Conservation (phyloP, 164 flowering plant species). For the Nymphaea thermarum region DNA sequence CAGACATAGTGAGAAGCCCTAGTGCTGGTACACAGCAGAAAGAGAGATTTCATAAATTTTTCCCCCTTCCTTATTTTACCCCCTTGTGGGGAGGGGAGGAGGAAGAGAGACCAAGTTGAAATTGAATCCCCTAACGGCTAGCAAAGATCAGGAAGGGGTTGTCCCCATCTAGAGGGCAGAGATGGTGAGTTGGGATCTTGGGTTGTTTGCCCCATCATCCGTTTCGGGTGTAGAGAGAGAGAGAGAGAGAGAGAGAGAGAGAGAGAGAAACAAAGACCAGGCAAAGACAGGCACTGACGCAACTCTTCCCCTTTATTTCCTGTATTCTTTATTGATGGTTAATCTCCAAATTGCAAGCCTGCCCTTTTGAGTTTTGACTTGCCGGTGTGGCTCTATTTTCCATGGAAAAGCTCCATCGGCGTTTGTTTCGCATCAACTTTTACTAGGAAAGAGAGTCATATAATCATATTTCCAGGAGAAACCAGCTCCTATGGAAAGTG, state of each 20-base stretch:
- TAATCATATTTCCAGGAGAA: too few species aligned
- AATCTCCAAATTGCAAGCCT: too few species aligned
- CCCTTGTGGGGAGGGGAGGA: not conserved
- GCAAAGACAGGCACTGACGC: not conserved
- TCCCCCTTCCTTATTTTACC: not conserved
- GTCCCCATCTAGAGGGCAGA: conserved; percentile 1
- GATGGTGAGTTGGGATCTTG: not conserved
- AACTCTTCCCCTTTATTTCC: too few species aligned
- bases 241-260: not conserved
- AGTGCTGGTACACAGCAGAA: not conserved
- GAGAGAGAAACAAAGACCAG: not conserved
- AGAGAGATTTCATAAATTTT: not conserved
- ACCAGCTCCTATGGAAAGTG: too few species aligned
- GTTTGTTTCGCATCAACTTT: too few species aligned
- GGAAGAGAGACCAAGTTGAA: conserved; percentile 1
- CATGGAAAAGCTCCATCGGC: too few species aligned
- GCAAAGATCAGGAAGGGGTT: not conserved
- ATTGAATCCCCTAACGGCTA: not conserved
- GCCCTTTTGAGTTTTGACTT: too few species aligned
- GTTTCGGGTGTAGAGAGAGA: not conserved
- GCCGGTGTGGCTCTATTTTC: too few species aligned
- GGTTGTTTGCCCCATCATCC: not conserved
- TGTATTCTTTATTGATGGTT: too few species aligned
- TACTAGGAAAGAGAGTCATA: too few species aligned
- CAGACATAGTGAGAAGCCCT: conserved; percentile 4